A percentile compares a stretch with the other conserved stretches of the same genome.
Conservation (phyloP, 2,329 filamentous ascomycete species). For the Botrytis medusae region DNA sequence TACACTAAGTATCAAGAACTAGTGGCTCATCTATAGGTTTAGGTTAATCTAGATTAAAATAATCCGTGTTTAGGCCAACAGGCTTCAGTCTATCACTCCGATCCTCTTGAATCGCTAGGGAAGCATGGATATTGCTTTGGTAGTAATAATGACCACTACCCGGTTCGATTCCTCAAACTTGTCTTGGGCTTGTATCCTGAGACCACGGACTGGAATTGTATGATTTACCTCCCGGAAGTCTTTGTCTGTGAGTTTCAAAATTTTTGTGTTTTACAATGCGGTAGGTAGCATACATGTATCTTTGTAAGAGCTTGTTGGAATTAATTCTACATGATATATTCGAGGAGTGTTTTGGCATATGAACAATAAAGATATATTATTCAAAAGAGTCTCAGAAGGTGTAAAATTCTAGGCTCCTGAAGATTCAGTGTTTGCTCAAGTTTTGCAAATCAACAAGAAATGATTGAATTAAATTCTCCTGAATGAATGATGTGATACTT, state of each 20-base stretch:
- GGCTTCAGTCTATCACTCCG: not conserved
- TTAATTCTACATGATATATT: not conserved
- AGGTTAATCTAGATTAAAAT: not conserved
- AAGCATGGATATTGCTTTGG: not conserved
- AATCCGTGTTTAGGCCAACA: not conserved
- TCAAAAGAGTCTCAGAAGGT: no score
- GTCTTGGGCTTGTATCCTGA: not conserved
- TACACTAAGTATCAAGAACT: not conserved
- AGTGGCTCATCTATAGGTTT: not conserved
- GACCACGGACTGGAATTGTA: not conserved
- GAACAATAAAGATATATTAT: not conserved
- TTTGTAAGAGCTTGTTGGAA: not conserved
- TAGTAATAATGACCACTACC: not conserved
- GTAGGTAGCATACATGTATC: not conserved
- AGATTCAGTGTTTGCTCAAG: not conserved
- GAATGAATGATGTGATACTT: not conserved
- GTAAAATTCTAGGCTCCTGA: no score
- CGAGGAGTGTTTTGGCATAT: not conserved
- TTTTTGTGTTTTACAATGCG: not conserved
- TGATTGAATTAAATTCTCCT: not conserved
- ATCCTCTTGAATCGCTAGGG: not conserved
- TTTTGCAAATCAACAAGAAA: not conserved
- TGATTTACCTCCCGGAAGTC: not conserved
- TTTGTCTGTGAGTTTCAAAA: not conserved
- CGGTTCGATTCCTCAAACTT: not conserved